A percentile compares a stretch with the other conserved stretches of the same genome.
These are phyloP conservation scores for Penicillium herquei DNA, from an alignment of 495 filamentous ascomycete genomes.

Conservation along the genomic window DNA sequence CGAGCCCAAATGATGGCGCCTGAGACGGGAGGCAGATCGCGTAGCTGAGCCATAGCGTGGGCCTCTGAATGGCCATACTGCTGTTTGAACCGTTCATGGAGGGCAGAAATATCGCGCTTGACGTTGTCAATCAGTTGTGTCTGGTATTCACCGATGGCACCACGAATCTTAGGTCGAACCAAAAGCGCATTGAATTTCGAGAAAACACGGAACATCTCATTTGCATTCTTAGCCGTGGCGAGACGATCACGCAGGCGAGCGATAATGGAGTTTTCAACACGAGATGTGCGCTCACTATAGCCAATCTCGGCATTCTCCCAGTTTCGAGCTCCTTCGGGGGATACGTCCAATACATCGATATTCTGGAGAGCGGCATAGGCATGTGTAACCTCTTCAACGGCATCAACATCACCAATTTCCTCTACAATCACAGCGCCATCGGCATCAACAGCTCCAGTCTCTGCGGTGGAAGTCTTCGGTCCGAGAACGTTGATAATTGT, in stretches of 20 bases:
- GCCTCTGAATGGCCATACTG: conserved; percentile 98
- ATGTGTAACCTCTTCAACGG: conserved; percentile 93
- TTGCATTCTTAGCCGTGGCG: conserved; percentile 91
- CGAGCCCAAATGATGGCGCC: conserved; percentile 96
- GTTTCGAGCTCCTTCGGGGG: conserved; percentile 78
- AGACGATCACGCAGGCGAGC: conserved; percentile 88
- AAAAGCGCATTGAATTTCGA: conserved; percentile 99
- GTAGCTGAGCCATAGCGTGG: conserved; percentile 94
- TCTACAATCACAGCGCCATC: conserved; percentile 73
- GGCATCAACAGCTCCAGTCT: conserved; percentile 41
- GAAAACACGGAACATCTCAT: conserved; percentile 99
- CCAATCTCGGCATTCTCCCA: conserved; percentile 92
- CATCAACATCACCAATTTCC: conserved; percentile 96
- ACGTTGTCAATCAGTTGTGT: conserved; percentile 96
- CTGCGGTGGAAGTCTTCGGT: conserved; percentile 54
- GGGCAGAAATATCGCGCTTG: conserved; percentile 84
- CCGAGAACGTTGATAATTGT: conserved; percentile 95
- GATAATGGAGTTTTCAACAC: conserved; percentile 99
- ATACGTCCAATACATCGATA: conserved; percentile 92
- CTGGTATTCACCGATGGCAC: conserved; percentile 96
- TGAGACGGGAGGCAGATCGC: conserved; percentile 91
- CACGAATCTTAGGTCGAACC: conserved; percentile 94
- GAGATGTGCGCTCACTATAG: conserved; percentile 94
- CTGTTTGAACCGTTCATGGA: conserved; percentile 97
- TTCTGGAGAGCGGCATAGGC: conserved; percentile 91